Evolutionary conservation across 179 eudicot species (phyloP).

Genomic region (Gypsophila paniculata): DNA sequence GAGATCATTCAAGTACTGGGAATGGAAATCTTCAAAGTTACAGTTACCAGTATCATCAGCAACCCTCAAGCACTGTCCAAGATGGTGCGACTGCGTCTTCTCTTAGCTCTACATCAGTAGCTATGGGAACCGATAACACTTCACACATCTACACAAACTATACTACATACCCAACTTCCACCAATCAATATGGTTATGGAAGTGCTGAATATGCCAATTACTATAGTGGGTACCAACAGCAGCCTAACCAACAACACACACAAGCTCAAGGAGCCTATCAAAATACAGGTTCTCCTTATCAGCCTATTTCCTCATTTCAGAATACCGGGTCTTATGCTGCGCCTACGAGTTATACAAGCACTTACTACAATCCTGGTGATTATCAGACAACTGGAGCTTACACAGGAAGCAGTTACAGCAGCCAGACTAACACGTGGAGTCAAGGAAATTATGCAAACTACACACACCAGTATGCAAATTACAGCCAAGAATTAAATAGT

Average conservation of each 20-base stretch:
- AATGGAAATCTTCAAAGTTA: conserved; percentile 44
- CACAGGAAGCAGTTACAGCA: conserved; percentile 64
- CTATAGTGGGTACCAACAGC: conserved; percentile 81
- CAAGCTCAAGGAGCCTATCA: conserved; percentile 83
- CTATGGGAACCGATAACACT: conserved; percentile 47
- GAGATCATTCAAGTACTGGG: conserved; percentile 34
- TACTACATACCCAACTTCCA: conserved; percentile 46
- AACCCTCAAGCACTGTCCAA: conserved; percentile 38
- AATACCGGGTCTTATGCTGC: conserved; percentile 98
- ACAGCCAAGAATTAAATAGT: conserved; percentile 63
- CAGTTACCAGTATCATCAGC: conserved; percentile 51
- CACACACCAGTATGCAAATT: conserved; percentile 57
- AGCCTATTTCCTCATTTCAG: conserved; percentile 99
- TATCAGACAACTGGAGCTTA: conserved; percentile 97
- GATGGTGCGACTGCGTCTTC: conserved; percentile 50
- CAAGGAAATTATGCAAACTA: conserved; percentile 70
- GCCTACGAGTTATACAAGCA: conserved; percentile 92
- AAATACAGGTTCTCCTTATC: conserved; percentile 99
- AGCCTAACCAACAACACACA: conserved; percentile 60
- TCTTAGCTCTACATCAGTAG: conserved; percentile 43
- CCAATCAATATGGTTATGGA: conserved; percentile 62
- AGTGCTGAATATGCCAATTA: conserved; percentile 67
- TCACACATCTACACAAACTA: conserved; percentile 62
- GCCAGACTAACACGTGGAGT: conserved; percentile 66
- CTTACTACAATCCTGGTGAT: conserved; percentile 99